phyloP scores from a whole-genome alignment of 345 rosid genomes.

The Lepidium didymum region DNA sequence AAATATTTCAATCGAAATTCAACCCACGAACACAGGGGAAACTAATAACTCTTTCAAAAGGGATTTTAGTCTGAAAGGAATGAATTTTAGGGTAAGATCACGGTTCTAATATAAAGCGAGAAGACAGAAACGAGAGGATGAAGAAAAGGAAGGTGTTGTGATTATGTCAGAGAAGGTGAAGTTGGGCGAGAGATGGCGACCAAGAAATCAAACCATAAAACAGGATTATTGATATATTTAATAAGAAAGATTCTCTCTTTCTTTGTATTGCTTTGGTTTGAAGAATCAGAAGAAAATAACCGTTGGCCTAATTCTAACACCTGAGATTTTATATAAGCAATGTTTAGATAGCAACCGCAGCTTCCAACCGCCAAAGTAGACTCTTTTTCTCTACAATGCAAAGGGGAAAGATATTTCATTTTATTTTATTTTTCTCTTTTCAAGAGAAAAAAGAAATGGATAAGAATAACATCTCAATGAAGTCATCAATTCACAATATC shows the following conservation, averaged over 20 bases:
- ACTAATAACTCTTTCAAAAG: not conserved
- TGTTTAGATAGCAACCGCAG: constrained; percentile 21
- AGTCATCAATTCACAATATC: constrained; percentile 14
- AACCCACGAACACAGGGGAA: constrained; percentile 1
- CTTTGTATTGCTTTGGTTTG: constrained; percentile 37
- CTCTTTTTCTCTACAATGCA: not conserved
- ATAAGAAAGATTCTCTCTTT: not conserved
- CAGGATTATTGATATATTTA: not conserved
- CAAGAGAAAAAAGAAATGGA: constrained; percentile 10
- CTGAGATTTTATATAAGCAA: constrained; percentile 31
- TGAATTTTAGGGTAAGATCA: not conserved
- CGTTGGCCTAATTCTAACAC: constrained; percentile 66
- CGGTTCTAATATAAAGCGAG: constrained; percentile 15
- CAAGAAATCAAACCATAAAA: constrained; percentile 52
- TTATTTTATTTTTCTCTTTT: not conserved
- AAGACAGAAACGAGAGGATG: not conserved
- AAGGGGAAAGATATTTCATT: not conserved
- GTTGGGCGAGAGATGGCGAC: constrained; percentile 85
- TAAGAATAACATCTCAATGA: constrained; percentile 24
- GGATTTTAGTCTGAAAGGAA: not conserved
- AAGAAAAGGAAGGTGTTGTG: constrained; percentile 24
- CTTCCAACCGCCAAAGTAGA: constrained; percentile 30
- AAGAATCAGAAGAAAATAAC: constrained; percentile 40
- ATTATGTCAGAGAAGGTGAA: constrained; percentile 63
- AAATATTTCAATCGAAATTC: not conserved